A percentile compares a stretch with the other conserved stretches of the same genome.
These are phyloP conservation scores for Blakeslea trispora DNA, from an alignment of 371 early-diverging fungal genomes.

Conservation along the genomic window DNA sequence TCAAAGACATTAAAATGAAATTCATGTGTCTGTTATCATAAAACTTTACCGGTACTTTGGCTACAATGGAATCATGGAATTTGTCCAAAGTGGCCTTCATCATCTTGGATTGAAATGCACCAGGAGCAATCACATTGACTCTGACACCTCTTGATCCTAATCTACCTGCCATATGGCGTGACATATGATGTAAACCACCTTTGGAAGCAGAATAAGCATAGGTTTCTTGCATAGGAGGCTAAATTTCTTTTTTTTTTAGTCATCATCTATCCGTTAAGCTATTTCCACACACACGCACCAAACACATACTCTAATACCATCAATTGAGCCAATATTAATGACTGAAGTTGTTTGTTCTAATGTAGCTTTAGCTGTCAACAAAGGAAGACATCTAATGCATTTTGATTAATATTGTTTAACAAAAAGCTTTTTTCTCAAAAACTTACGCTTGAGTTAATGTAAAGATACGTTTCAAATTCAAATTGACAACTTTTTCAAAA, in stretches of 20 bases:
- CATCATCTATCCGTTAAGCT: too few relatives aligned
- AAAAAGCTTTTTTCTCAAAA: not conserved
- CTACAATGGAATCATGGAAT: constrained; percentile 58
- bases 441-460: constrained; percentile 77
- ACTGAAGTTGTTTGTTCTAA: constrained; percentile 42
- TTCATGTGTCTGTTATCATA: too few relatives aligned
- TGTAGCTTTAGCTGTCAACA: constrained; percentile 65
- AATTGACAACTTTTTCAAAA: constrained; percentile 76
- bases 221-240: constrained; percentile 55
- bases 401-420: too few relatives aligned
- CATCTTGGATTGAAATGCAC: constrained; percentile 86
- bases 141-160: constrained; percentile 64
- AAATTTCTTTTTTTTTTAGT: constrained; percentile 51
- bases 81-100: constrained; percentile 77
- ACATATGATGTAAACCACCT: constrained; percentile 77
- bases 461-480: constrained; percentile 86
- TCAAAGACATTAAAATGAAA: too few relatives aligned
- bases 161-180: constrained; percentile 66
- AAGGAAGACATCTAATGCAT: constrained; percentile 61
- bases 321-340: constrained; percentile 74
- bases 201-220: constrained; percentile 81
- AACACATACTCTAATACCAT: constrained; percentile 63
- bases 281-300: too few relatives aligned
- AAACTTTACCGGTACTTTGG: constrained; percentile 61
- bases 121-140: constrained; percentile 90